Evolutionary conservation across 1,139 yeast species (phyloP), one percentile per base, ranked within the genome.

Genomic region (Saccharomyces uvarum): DNA sequence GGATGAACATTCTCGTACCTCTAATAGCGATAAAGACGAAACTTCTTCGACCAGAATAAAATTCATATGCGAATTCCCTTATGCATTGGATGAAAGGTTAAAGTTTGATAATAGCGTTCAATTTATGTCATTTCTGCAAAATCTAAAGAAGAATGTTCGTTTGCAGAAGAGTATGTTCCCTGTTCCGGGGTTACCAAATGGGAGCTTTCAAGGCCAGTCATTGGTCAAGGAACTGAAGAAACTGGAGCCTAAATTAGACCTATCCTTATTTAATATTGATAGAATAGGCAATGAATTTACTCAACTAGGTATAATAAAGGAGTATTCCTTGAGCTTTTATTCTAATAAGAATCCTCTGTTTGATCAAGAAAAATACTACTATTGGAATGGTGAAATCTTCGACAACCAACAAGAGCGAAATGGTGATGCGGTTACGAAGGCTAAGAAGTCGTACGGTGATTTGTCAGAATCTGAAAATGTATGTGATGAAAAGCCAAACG

Each of bases 101-200:
- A 51, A 14, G 2, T 60, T 63, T 29, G 29, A 56, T 3, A 33
- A 53, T 32, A 56, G 57, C 4, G 56, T 54, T 1, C 63, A 61
- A 5, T 56, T 71, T 9, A 53, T 61, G 11, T 49, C 51, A 2
- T 53, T 65, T 14, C 44, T 69, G 11, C n/a, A 42, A 3, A 47
- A 53, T 5, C 52, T 70, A 50, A 57, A 60, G 16, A 52, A 54
- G 2, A 61, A 58, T 6, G 56, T 67, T 6, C 64, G 64, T 2
- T 16, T 56, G 8, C 62, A 62, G 31, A 64, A 61, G 49, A 60
- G 67, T 51, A 26, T 65, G 51, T 61, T 64, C 14, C 63, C 70
- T 7, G 51, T 65, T 4, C 66, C 70, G 1, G 65, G 66, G 21
- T 58, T 65, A 14, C 60, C 63, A 28, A 65, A 65, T 54, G 61